phyloP scores from a whole-genome alignment of 257 asterid genomes.

The Paulownia fortunei region DNA sequence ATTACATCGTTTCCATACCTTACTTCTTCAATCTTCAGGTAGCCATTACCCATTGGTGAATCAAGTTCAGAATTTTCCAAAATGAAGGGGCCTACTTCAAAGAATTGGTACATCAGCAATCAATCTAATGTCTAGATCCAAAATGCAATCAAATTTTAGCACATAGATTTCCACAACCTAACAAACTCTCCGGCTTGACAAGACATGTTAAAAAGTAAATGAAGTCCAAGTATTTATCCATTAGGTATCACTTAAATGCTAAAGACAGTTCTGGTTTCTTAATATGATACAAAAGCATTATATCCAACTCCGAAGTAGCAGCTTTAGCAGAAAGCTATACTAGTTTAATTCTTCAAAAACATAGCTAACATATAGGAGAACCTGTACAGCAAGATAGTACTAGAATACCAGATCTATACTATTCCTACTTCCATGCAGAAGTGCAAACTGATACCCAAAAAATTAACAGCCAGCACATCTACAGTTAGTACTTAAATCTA shows the following conservation, averaged over 20 bases:
- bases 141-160: background rate
- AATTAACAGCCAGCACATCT: conserved; percentile 34
- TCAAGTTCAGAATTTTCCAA: no score
- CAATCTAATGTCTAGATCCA: background rate
- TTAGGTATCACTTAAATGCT: no score
- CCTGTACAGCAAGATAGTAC: conserved; percentile 5
- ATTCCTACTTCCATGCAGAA: conserved; percentile 18
- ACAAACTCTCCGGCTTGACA: background rate
- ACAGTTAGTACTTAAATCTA: background rate
- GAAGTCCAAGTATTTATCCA: no score
- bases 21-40: no score
- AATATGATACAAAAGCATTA: conserved; percentile 17
- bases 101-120: no score
- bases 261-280: background rate
- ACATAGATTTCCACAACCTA: background rate
- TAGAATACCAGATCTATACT: background rate
- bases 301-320: background rate
- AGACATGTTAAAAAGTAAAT: background rate
- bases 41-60: no score
- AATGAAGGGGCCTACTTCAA: no score
- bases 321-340: conserved; percentile 5
- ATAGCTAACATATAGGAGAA: background rate
- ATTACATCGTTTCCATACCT: no score
- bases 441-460: conserved; percentile 33
- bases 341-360: background rate